Evolutionary conservation across 2,329 filamentous ascomycete species (phyloP), one percentile per base, ranked within the genome.

Genomic region (Pezicula carpinea): DNA sequence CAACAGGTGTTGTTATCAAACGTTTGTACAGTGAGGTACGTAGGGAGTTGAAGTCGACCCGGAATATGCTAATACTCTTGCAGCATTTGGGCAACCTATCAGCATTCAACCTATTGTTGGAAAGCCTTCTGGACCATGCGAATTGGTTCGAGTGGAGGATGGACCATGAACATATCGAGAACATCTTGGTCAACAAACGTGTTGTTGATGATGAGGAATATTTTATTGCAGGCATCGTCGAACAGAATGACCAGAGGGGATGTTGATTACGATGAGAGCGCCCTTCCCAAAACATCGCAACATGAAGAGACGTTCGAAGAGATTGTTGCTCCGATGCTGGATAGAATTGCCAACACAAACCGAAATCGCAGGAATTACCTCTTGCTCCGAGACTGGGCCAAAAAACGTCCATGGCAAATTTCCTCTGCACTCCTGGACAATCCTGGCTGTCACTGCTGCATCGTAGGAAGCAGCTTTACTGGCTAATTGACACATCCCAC

Each of bases 51-150:
- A 11, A 29, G 13, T 5, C 10, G 13, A 10, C 21, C 23, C 29
- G 19, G 26, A 31, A 22, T 21, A 39, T 22, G 19, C 31, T 5
- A 29, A 45, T 34, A 29, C 14, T 36, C 14, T 15, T 43, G 5
- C n/a, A 39, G 29, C 22, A 40, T 26, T 19, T 46, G 22, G 38
- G 15, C 14, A 23, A 44, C 6, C 5, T 6, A 26, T 26, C 34
- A 22, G 40, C 29, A 42, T 15, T 26, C 11, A 10, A 36, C 38
- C 55, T 66, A 64, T 21, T 46, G 38, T 23, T 53, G 50, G 3
- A 63, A 62, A 3, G 66, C 15, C 18, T 56, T 49, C 45, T 56
- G 46, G 43, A 67, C 48, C 44, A 53, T 40, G 17, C 58, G 53
- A 5, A 64, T 62, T 22, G 64, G 41, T 46, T 56, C 41, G 39